Conservation (phyloP, 768 basidiomycete species). For the Suillus occidentalis region DNA sequence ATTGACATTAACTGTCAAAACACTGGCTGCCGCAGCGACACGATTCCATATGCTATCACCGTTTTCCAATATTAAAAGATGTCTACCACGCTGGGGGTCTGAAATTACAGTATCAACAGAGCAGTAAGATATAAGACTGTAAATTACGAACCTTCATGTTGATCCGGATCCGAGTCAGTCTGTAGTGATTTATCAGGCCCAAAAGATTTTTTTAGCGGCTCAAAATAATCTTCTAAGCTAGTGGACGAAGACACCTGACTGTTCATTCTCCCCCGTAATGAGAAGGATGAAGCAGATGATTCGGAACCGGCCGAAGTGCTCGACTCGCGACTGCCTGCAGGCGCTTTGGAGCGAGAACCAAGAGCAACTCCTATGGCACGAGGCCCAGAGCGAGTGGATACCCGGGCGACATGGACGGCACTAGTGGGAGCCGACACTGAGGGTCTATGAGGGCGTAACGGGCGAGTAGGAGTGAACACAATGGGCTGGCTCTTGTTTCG, state of each 20-base stretch:
- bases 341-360: not conserved
- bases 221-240: conserved; percentile 43
- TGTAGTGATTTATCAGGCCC: not conserved
- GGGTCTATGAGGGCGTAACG: conserved; percentile 26
- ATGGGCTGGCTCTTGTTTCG: conserved; percentile 3
- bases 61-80: conserved; percentile 26
- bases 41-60: conserved; percentile 56
- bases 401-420: conserved; percentile 3
- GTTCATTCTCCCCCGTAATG: conserved; percentile 40
- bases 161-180: not conserved
- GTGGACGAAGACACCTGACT: conserved; percentile 43
- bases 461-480: conserved; percentile 11
- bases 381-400: conserved; percentile 5
- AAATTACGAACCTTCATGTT: not conserved
- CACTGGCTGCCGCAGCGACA: conserved; percentile 51
- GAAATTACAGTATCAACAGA: not conserved
- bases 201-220: not conserved
- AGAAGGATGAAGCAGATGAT: conserved; percentile 31
- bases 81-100: not conserved
- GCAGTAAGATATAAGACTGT: not conserved
- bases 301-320: conserved; percentile 18
- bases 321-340: not conserved
- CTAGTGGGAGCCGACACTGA: conserved; percentile 13
- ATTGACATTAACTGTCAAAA: conserved; percentile 55
- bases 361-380: not conserved